phyloP scores from a whole-genome alignment of 2,329 filamentous ascomycete species.

The Colletotrichum chlorophyti region DNA sequence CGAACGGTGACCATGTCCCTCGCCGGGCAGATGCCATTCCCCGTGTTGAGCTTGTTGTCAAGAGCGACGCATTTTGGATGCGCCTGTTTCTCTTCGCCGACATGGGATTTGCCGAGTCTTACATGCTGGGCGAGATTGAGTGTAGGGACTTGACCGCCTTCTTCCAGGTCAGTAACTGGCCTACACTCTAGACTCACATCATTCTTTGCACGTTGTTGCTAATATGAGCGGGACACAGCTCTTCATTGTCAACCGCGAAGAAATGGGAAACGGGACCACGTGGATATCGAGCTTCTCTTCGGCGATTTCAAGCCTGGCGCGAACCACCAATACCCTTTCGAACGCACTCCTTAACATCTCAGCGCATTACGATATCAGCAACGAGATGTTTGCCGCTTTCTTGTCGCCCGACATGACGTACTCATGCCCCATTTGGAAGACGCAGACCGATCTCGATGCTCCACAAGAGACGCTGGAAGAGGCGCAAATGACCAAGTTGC shows the following conservation, averaged over 20 bases:
- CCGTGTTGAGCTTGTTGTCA: slow-evolving; percentile 63
- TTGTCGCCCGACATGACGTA: slow-evolving; percentile 80
- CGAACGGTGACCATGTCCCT: slow-evolving; percentile 37
- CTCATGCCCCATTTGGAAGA: slow-evolving; percentile 72
- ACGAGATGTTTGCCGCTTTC: slow-evolving; percentile 78
- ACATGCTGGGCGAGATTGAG: slow-evolving; percentile 75
- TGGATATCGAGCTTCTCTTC: slow-evolving; percentile 65
- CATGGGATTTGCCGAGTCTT: slow-evolving; percentile 78
- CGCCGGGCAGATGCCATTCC: slow-evolving; percentile 44
- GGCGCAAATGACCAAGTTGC: slow-evolving; percentile 72
- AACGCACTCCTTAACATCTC: slow-evolving; percentile 70
- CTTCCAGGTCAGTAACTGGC: slow-evolving; percentile 68
- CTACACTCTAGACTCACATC: neutral
- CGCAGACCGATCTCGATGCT: slow-evolving; percentile 45
- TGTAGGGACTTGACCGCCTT: slow-evolving; percentile 72
- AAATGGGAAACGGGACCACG: slow-evolving; percentile 70
- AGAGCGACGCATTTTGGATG: slow-evolving; percentile 74
- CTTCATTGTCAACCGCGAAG: slow-evolving; percentile 73
- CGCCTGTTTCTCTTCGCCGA: slow-evolving; percentile 73
- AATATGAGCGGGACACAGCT: slow-evolving; percentile 52
- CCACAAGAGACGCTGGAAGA: slow-evolving; percentile 64
- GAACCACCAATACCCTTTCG: slow-evolving; percentile 62
- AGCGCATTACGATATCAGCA: slow-evolving; percentile 79
- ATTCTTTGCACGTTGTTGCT: neutral
- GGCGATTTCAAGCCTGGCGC: slow-evolving; percentile 63